phyloP scores from a whole-genome alignment of 768 basidiomycete species.

The Agaricus sinodeliciosus region DNA sequence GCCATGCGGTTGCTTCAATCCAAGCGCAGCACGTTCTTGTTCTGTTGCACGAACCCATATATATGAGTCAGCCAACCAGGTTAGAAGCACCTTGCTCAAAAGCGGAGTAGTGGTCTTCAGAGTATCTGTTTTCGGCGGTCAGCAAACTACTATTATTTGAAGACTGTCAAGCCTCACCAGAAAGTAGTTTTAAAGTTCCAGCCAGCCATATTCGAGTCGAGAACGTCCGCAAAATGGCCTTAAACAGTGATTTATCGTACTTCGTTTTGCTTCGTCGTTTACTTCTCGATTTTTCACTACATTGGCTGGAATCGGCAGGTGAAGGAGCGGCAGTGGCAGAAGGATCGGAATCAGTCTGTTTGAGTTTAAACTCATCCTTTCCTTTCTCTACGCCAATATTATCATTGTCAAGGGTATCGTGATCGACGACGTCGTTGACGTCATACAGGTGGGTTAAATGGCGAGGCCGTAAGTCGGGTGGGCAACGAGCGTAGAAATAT shows the following conservation, averaged over 20 bases:
- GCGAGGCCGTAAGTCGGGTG: conserved; percentile 31
- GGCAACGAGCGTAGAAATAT: conserved; percentile 37
- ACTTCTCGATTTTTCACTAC: conserved; percentile 1
- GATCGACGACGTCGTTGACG: background rate
- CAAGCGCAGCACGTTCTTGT: conserved; percentile 27
- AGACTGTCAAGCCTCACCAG: conserved; percentile 22
- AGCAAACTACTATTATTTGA: too few relatives aligned
- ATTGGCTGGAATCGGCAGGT: conserved; percentile 5
- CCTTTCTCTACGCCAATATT: conserved; percentile 9
- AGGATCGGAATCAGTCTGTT: background rate
- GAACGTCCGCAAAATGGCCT: conserved; percentile 41
- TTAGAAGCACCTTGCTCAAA: conserved; percentile 51
- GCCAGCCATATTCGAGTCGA: conserved; percentile 38
- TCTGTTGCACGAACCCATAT: conserved; percentile 29
- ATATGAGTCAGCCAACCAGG: conserved; percentile 50
- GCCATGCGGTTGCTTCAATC: conserved; percentile 30
- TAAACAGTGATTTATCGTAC: conserved; percentile 45
- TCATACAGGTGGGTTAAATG: conserved; percentile 2
- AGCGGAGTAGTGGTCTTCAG: conserved; percentile 50
- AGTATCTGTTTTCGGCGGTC: conserved; percentile 23
- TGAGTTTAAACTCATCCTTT: background rate
- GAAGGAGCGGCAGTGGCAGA: conserved; percentile 3
- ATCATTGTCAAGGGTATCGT: background rate
- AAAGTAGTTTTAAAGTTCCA: conserved; percentile 40
- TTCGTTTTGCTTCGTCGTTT: conserved; percentile 28